These are phyloP conservation scores for Pseudogymnoascus sp. DNA, from an alignment of 2,329 filamentous ascomycete species.

Conservation along the genomic window DNA sequence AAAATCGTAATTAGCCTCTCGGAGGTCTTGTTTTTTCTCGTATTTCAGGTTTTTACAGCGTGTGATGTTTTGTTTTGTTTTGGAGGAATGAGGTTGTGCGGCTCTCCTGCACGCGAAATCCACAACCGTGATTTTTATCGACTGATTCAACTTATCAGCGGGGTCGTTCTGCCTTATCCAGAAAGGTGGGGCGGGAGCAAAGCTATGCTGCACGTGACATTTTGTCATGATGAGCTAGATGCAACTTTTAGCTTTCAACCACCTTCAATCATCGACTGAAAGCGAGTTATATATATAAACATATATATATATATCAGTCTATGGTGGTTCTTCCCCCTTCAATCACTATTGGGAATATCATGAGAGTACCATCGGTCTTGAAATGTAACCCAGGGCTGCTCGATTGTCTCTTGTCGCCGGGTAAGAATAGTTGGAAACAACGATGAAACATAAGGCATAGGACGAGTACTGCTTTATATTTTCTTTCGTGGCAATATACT, in stretches of 20 bases:
- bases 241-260: not conserved
- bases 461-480: no score
- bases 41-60: slow-evolving; percentile 2
- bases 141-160: slow-evolving; percentile 6
- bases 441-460: no score
- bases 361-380: not conserved
- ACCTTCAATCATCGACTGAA: not conserved
- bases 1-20: not conserved
- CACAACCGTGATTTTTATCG: slow-evolving; percentile 8
- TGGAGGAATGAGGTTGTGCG: slow-evolving; percentile 8
- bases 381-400: no score
- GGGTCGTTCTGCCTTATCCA: slow-evolving; percentile 9
- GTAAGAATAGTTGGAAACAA: no score
- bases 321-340: not conserved
- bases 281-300: not conserved
- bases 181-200: not conserved
- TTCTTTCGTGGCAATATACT: no score
- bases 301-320: not conserved
- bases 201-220: slow-evolving; percentile 7
- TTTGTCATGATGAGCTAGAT: not conserved
- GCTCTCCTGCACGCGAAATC: slow-evolving; percentile 10
- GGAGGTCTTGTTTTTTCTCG: slow-evolving; percentile 5
- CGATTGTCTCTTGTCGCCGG: no score
- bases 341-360: not conserved
- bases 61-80: slow-evolving; percentile 12